Percentiles rank a stretch among this genome's conserved stretches.
Evolutionary conservation across 1,139 yeast genomes (phyloP).

Genomic region (Candida smagusa): DNA sequence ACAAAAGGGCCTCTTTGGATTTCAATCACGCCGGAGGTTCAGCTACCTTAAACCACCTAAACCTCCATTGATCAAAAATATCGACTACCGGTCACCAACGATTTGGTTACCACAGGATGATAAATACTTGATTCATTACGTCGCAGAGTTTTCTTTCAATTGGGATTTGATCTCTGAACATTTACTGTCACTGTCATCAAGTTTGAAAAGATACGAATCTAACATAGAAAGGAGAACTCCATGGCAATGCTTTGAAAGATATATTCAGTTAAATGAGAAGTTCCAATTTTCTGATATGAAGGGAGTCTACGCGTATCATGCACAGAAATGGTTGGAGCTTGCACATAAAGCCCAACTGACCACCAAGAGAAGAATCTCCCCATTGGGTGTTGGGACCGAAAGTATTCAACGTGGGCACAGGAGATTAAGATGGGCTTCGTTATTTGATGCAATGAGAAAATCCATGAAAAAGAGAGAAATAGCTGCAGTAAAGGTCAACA

Average conservation of each 20-base stretch:
- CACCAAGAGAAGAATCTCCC: constrained; percentile 83
- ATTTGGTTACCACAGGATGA: constrained; percentile 97
- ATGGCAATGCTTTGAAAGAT: constrained; percentile 97
- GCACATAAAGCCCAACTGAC: constrained; percentile 87
- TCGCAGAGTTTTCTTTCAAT: constrained; percentile 84
- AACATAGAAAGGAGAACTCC: constrained; percentile 94
- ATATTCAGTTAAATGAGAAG: constrained; percentile 86
- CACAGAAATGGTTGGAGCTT: constrained; percentile 89
- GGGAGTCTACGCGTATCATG: constrained; percentile 79
- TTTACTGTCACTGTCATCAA: constrained; percentile 58
- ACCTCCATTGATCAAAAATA: constrained; percentile 78
- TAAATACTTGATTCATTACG: constrained; percentile 70
- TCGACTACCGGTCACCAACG: constrained; percentile 83
- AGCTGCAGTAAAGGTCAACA: constrained; percentile 33
- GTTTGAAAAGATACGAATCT: constrained; percentile 63
- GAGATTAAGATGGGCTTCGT: constrained; percentile 88
- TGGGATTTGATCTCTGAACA: constrained; percentile 91
- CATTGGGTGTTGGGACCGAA: constrained; percentile 87
- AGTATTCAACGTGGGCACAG: constrained; percentile 91
- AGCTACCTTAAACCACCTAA: constrained; percentile 75
- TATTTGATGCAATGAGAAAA: constrained; percentile 94
- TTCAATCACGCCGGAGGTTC: constrained; percentile 57
- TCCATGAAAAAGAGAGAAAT: constrained; percentile 82
- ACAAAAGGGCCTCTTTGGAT: constrained; percentile 59
- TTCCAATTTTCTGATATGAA: constrained; percentile 84